Base-by-base conservation (phyloP, 495 filamentous ascomycete genomes). In the Letharia columbiana region DNA sequence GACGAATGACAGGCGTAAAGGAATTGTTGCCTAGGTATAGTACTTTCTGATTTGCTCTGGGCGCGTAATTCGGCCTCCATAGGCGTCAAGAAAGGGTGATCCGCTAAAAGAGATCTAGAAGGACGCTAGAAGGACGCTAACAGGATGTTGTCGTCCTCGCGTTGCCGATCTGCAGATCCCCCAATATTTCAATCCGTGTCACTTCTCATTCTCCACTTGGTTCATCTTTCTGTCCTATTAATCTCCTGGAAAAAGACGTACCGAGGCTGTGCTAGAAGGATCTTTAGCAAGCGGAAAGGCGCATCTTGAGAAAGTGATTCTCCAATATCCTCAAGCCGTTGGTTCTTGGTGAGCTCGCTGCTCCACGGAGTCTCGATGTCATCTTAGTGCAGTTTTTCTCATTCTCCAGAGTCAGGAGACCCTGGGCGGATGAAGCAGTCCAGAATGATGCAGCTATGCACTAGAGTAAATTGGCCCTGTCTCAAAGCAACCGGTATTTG, bases 391-490 rank as follows among this genome's bases (percentile, higher is more conserved):
- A 83, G 58, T 80, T 71, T 63, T 50, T 62, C 75, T 87, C 83
- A 33, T 80, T 79, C 62, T 83, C 81, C 0, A 74, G 63, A 2
- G 69, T 83, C 13, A 86, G 73, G 40, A 84, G 64, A 1, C 83
- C 81, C 72, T 86, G 83, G 83, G 42, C 80, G 68, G 42, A 86
- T 74, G 33, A 87, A 79, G 71, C 84, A 84, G 45, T 82, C 81
- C 17, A 87, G 68, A 57, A 82, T 64, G 42, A 82, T 79, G 8
- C 78, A 67, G 15, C 76, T 80, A 65, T 78, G 77, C 66, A 81
- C 82, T 2, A 79, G 75, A 39, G 85, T 87, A 71, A 87, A 87
- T 72, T 83, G 77, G 18, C 75, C 72, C 3, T 64, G 64, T 39
- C 70, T 47, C 64, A 87, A 67, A 0, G 77, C 78, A 31, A 63